Evolutionary conservation across 176 grass and related monocot species (phyloP), one percentile per base, ranked within the genome.

Genomic region (Avena eriantha): DNA sequence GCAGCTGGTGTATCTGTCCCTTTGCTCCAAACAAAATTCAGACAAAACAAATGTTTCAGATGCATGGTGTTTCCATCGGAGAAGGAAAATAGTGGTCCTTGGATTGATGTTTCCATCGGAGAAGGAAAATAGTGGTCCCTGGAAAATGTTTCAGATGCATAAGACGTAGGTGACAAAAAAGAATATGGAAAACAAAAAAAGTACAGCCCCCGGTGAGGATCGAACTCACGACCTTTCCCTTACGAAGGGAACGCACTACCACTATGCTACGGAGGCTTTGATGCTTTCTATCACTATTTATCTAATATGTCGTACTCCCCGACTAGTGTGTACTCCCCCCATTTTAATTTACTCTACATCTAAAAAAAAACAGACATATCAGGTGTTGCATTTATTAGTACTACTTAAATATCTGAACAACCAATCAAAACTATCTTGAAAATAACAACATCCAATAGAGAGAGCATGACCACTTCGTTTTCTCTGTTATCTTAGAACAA

Each of bases 191-290:
- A 5, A 24, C 29, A 4, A 47, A 47, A 11, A 47, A 47, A 11
- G 11, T 0, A 47, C 0, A 47, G 92, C 86, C 93, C 90, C 92
- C 95, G 86, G 95, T 90, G 95, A 94, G 95, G 92, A 94, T 97
- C 90, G 88, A 94, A 94, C 95, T 97, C 92, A 88, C 88, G 90
- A 91, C 95, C 95, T 97, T 97, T 97, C 95, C 88, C 95, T 92
- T 97, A 94, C 95, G 90, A 97, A 97, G 92, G 88, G 90, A 94
- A 94, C 92, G 88, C 92, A 97, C 79, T 94, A 97, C 95, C 95
- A 94, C 95, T 94, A 89, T 97, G 95, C 90, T 94, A 97, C 88
- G 94, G 90, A 94, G 86, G 86, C 86, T 6, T 14, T 3, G 8
- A 18, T 58, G 54, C 45, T 47, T 47, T 2, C 9, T 10, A 0